phyloP scores from a whole-genome alignment of 2,329 filamentous ascomycete species.

The Hymenotorrendiella dingleyae region DNA sequence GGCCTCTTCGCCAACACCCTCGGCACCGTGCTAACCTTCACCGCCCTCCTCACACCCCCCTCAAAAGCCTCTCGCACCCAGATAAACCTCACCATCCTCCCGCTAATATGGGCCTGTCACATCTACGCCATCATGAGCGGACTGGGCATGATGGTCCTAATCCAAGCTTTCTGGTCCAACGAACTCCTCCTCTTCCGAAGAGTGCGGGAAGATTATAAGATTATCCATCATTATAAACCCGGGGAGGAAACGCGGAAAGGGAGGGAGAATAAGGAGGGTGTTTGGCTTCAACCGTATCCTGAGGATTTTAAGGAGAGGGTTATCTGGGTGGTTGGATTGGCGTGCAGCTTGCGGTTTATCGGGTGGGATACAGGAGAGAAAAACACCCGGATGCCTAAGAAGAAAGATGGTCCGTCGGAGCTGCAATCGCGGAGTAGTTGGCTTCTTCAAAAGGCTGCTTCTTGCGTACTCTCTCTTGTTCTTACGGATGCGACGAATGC shows the following conservation, averaged over 20 bases:
- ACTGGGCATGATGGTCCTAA: constrained; percentile 5
- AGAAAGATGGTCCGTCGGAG: background rate
- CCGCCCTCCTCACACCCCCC: constrained; percentile 11
- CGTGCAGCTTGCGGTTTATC: constrained; percentile 9
- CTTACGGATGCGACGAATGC: background rate
- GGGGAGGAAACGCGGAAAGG: too few species aligned
- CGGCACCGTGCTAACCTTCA: constrained; percentile 3
- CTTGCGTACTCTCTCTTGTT: background rate
- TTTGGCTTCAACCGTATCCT: too few species aligned
- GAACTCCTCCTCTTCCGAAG: constrained; percentile 11
- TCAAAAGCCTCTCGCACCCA: constrained; percentile 6
- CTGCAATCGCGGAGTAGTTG: background rate
- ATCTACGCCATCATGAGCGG: constrained; percentile 7
- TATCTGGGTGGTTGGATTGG: constrained; percentile 7
- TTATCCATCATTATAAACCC: too few species aligned
- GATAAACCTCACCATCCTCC: constrained; percentile 7
- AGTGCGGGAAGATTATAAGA: background rate
- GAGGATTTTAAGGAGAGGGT: constrained; percentile 9
- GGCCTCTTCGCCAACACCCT: too few species aligned
- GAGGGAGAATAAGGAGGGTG: too few species aligned
- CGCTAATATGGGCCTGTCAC: constrained; percentile 9
- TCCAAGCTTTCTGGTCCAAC: constrained; percentile 8
- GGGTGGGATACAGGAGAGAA: too few species aligned
- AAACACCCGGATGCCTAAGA: too few species aligned
- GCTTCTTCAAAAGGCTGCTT: background rate